phyloP scores from a whole-genome alignment of 805 yeast species.

The Pichia kluyveri region DNA sequence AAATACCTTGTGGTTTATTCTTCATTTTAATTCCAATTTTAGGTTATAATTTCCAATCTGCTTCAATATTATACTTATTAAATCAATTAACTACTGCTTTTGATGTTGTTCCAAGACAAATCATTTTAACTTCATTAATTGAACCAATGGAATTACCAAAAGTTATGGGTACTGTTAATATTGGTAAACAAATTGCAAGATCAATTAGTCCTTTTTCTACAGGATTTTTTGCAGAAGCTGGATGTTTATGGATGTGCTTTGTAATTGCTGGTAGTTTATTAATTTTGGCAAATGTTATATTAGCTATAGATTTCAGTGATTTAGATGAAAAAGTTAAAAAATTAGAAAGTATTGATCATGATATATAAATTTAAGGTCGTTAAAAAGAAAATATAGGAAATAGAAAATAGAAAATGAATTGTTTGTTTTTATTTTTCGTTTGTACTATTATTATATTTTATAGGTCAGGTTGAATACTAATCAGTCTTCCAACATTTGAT shows the following conservation, averaged over 20 bases:
- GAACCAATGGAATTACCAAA: slow-evolving; percentile 54
- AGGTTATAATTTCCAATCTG: slow-evolving; percentile 26
- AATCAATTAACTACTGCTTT: slow-evolving; percentile 63
- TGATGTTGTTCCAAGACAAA: slow-evolving; percentile 91
- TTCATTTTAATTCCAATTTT: slow-evolving; percentile 45
- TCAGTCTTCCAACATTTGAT: slow-evolving; percentile 18
- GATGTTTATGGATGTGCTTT: slow-evolving; percentile 40
- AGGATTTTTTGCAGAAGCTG: slow-evolving; percentile 56
- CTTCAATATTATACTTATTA: slow-evolving; percentile 42
- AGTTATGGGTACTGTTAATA: slow-evolving; percentile 79
- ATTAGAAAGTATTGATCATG: slow-evolving; percentile 13
- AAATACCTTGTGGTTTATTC: slow-evolving; percentile 67
- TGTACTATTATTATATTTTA: background rate
- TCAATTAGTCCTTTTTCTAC: slow-evolving; percentile 76
- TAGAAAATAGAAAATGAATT: no score
- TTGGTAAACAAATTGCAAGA: slow-evolving; percentile 78
- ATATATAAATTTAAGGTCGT: slow-evolving; percentile 5
- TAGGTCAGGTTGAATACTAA: slow-evolving; percentile 17
- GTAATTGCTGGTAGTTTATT: slow-evolving; percentile 42
- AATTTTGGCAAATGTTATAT: slow-evolving; percentile 37
- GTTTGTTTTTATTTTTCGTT: no score
- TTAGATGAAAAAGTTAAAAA: slow-evolving; percentile 27
- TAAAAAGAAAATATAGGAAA: no score
- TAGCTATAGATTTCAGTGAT: slow-evolving; percentile 34
- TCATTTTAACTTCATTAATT: slow-evolving; percentile 62